Evolutionary conservation across 2,329 filamentous ascomycete genomes (phyloP).

Genomic region (Chalaropsis ovoidea): DNA sequence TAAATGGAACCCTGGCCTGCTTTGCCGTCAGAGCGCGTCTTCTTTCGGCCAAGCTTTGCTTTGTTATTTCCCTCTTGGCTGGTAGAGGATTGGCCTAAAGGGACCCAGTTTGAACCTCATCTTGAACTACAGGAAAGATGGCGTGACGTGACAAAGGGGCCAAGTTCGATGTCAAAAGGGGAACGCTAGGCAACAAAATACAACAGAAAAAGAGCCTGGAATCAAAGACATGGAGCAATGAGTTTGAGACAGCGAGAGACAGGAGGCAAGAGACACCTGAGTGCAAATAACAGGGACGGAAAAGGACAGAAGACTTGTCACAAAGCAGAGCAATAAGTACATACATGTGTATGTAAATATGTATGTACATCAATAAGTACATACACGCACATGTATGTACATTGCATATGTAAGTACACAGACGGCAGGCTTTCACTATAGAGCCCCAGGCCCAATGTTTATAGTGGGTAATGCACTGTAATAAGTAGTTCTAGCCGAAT

Average conservation of each 20-base stretch:
- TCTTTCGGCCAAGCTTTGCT: not conserved
- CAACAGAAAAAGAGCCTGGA: not conserved
- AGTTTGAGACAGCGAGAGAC: not conserved
- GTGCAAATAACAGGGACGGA: not conserved
- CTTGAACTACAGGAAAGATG: not conserved
- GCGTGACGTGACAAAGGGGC: not conserved
- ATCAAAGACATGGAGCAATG: not conserved
- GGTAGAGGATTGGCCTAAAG: not conserved
- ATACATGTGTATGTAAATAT: no score
- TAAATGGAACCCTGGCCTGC: not conserved
- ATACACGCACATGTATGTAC: no score
- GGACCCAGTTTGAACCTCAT: slow-evolving; percentile 16
- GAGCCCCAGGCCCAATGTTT: not conserved
- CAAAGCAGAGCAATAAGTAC: no score
- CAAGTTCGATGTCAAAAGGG: not conserved
- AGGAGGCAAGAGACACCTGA: not conserved
- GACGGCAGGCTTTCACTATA: no score
- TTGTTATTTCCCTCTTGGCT: no score
- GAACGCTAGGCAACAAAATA: not conserved
- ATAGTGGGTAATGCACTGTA: not conserved
- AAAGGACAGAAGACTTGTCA: not conserved
- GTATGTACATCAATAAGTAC: no score
- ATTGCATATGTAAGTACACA: no score
- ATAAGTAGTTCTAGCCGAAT: not conserved
- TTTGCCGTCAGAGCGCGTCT: not conserved